A percentile compares a stretch with the other conserved stretches of the same genome.
phyloP scores from a whole-genome alignment of 2,329 filamentous ascomycete genomes.

The Acephala macrosclerotiorum region DNA sequence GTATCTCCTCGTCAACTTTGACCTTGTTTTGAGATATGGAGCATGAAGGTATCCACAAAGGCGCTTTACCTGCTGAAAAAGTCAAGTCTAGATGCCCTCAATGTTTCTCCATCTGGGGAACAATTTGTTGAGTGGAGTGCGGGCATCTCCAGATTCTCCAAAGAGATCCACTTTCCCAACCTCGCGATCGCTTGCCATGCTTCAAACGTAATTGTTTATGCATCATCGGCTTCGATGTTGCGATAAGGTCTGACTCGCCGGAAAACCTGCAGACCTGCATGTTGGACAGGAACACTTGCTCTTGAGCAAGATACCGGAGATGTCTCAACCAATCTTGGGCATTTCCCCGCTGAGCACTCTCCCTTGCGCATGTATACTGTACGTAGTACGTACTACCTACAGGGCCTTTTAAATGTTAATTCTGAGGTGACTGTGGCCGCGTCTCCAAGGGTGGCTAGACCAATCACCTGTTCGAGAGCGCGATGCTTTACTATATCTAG shows the following conservation, averaged over 20 bases:
- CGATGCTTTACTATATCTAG: too few relatives aligned
- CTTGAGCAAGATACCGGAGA: neutral
- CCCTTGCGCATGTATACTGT: too few relatives aligned
- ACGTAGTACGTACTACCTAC: too few relatives aligned
- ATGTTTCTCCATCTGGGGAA: too few relatives aligned
- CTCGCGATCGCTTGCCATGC: neutral
- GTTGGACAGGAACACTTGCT: too few relatives aligned
- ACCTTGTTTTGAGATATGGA: neutral
- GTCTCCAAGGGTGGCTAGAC: too few relatives aligned
- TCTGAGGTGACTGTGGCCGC: too few relatives aligned
- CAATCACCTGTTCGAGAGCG: too few relatives aligned
- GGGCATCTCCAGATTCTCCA: neutral
- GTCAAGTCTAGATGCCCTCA: too few relatives aligned
- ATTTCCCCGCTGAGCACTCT: neutral
- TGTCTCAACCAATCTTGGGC: neutral
- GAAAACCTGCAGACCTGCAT: neutral
- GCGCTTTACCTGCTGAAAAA: neutral
- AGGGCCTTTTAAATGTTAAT: too few relatives aligned
- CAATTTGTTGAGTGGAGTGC: too few relatives aligned
- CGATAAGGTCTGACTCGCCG: neutral
- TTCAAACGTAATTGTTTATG: neutral
- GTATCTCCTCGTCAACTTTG: neutral
- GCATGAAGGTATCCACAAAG: constrained; percentile 17
- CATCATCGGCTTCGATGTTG: neutral
- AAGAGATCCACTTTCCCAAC: neutral